phyloP scores from a whole-genome alignment of 2,329 filamentous ascomycete species.

The Aspergillus sp. region DNA sequence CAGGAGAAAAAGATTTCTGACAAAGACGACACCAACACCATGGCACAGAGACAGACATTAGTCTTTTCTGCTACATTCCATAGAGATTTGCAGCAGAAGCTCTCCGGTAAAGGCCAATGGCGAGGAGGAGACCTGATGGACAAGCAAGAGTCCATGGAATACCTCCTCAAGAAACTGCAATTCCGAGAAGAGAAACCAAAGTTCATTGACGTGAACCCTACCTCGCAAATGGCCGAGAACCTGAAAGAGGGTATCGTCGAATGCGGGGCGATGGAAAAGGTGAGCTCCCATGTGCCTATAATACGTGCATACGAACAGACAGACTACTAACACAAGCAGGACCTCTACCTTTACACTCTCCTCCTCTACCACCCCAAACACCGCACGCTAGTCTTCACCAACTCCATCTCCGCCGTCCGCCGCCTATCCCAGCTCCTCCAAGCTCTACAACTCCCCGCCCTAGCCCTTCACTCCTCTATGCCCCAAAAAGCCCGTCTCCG shows the following conservation, averaged over 20 bases:
- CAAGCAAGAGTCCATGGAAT: slow-evolving; percentile 79
- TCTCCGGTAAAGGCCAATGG: slow-evolving; percentile 65
- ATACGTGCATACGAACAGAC: too few relatives aligned
- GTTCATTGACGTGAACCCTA: slow-evolving; percentile 86
- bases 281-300: slow-evolving; percentile 25
- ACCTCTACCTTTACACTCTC: slow-evolving; percentile 85
- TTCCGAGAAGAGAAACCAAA: slow-evolving; percentile 78
- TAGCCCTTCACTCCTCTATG: slow-evolving; percentile 88
- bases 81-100: slow-evolving; percentile 80
- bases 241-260: slow-evolving; percentile 86
- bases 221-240: slow-evolving; percentile 76
- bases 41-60: slow-evolving; percentile 62
- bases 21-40: slow-evolving; percentile 34
- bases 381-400: slow-evolving; percentile 84
- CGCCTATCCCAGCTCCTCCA: slow-evolving; percentile 77
- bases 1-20: slow-evolving; percentile 26
- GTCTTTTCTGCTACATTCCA: slow-evolving; percentile 97
- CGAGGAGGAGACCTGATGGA: slow-evolving; percentile 53
- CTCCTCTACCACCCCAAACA: slow-evolving; percentile 72
- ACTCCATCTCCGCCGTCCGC: slow-evolving; percentile 87
- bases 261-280: slow-evolving; percentile 88
- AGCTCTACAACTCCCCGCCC: slow-evolving; percentile 66
- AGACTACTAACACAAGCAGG: slow-evolving; percentile 38
- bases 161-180: slow-evolving; percentile 79
- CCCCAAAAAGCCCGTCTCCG: slow-evolving; percentile 89